Conservation (phyloP, 208 protist species). For the Naegleria gruberi region DNA sequence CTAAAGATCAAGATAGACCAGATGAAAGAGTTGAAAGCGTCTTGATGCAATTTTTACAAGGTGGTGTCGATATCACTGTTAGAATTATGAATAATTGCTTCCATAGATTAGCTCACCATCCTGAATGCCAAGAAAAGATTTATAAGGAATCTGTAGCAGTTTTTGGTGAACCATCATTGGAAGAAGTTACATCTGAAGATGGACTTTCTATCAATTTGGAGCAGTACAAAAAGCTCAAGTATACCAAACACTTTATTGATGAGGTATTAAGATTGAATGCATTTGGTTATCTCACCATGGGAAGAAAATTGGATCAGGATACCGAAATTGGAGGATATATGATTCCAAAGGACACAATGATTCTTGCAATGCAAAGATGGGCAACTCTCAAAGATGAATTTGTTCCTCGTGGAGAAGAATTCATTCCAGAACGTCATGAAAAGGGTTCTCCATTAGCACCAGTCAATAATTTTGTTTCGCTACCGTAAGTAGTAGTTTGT, state of each 20-base stretch:
- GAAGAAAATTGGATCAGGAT: background rate
- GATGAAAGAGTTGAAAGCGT: background rate
- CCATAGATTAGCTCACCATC: background rate
- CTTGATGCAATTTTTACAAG: background rate
- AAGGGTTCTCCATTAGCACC: background rate
- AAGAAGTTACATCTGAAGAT: background rate
- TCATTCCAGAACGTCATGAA: background rate
- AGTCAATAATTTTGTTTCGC: too few relatives aligned
- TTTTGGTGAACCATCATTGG: background rate
- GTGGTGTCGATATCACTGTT: background rate
- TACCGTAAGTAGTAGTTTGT: too few relatives aligned
- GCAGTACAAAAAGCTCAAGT: background rate
- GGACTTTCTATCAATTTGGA: background rate
- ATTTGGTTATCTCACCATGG: background rate
- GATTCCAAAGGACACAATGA: background rate
- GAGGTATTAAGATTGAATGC: background rate
- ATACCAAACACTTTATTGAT: background rate
- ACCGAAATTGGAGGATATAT: background rate
- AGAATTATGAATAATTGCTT: background rate
- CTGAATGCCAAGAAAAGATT: background rate
- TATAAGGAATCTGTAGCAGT: background rate
- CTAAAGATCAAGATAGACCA: background rate
- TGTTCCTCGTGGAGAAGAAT: background rate
- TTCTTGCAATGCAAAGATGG: background rate
- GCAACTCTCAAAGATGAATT: background rate